Base-by-base conservation (phyloP, 2,329 filamentous ascomycete species). In the Pseudocercospora macadamiae region DNA sequence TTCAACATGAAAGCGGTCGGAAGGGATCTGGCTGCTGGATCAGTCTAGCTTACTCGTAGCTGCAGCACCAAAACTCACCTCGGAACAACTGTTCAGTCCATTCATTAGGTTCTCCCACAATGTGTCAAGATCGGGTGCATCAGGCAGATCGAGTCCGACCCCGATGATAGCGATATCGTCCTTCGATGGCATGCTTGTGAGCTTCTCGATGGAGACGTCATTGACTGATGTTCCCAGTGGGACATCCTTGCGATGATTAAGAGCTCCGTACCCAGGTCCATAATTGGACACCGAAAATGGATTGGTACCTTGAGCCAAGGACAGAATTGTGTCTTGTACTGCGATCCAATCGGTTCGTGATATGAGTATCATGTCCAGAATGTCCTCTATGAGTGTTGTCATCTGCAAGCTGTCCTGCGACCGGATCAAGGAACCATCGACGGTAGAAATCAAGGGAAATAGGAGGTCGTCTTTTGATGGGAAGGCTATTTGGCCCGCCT, bases 91-190 rank as follows among this genome's bases (percentile, higher is more conserved):
- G 32, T 55, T 59, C 23, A 55, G 26, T 18, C 52, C 51, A 12
- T 51, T 21, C 25, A 49, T 47, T 3, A 59, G 16, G 34, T 59
- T 59, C 16, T 44, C 42, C 57, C 57, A 59, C 12, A 59, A 16
- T n/a, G 19, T 25, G 3, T 54, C 54, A 8, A 51, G 16, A 21
- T 52, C 37, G 16, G 54, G 30, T 12, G 54, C 47, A 12, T 39
- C 55, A 25, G 55, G 55, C 12, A 58, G 18, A 14, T 58, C 55
- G 25, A 58, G 7, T 8, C 49, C 55, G 6, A 58, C 51, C 6
- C 55, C 55, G 7, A 58, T 42, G 19, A 58, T 58, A 3, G 55
- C 55, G 21, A 58, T 54, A 21, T 58, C 55, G 14, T 58, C 39
- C 2, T 37, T 12, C n/a, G 30, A 34, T 21, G 9, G n/a, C n/a